Percentiles rank a stretch among this genome's conserved stretches.
These are phyloP conservation scores for Cryptosporidium xiaoi DNA, from an alignment of 169 alveolate species.

Conservation along the genomic window DNA sequence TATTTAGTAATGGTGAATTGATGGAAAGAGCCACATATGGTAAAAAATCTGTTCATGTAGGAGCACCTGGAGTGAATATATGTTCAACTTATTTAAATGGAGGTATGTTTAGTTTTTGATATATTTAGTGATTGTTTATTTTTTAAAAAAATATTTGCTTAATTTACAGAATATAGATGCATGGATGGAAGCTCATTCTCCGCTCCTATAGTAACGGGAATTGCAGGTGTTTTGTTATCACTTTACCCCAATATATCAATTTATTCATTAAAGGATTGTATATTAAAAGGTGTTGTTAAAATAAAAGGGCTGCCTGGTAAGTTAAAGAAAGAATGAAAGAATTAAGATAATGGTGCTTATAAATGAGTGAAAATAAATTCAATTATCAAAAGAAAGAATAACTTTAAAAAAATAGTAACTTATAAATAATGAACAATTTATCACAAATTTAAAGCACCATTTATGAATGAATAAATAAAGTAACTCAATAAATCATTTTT, in stretches of 20 bases:
- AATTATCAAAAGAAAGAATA: too few species aligned
- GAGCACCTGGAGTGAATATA: constrained; percentile 73
- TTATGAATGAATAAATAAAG: not conserved
- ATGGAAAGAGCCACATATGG: constrained; percentile 75
- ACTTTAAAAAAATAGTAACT: too few species aligned
- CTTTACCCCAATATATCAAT: constrained; percentile 76
- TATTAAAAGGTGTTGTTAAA: constrained; percentile 75
- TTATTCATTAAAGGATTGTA: constrained; percentile 76
- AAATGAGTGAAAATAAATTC: too few species aligned
- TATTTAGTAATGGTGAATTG: constrained; percentile 38
- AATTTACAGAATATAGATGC: constrained; percentile 69
- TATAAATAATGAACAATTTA: too few species aligned
- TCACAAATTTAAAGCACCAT: too few species aligned
- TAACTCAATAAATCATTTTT: not conserved
- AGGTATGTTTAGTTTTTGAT: constrained; percentile 26
- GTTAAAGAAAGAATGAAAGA: not conserved
- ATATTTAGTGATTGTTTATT: not conserved
- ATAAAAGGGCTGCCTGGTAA: constrained; percentile 72
- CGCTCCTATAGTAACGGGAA: constrained; percentile 81
- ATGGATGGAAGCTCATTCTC: constrained; percentile 82
- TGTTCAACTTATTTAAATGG: constrained; percentile 55
- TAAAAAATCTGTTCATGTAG: constrained; percentile 58
- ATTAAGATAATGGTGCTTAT: not conserved
- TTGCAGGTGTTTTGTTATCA: constrained; percentile 79
- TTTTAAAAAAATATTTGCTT: not conserved